These are phyloP conservation scores for Neckera pumila DNA, from an alignment of 225 moss, liverwort and hornwort species.

Conservation along the genomic window DNA sequence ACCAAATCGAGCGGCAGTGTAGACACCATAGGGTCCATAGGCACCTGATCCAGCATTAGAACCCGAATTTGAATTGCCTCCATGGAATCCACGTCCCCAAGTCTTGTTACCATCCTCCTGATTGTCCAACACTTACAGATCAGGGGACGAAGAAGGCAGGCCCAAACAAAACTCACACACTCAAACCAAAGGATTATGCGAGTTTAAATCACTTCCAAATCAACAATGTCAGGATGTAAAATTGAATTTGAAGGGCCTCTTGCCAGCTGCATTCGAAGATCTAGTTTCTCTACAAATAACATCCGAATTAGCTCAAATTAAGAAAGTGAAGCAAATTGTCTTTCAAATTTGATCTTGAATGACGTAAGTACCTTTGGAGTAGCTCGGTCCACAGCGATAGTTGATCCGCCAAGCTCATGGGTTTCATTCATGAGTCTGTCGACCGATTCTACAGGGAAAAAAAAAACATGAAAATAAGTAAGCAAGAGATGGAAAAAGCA, in stretches of 20 bases:
- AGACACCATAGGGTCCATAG: conserved; percentile 92
- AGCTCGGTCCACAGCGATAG: conserved; percentile 92
- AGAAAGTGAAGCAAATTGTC: neutral
- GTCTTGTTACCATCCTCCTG: conserved; percentile 88
- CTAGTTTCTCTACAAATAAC: neutral
- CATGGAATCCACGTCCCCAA: conserved; percentile 81
- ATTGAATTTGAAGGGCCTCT: neutral
- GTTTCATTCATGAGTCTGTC: conserved; percentile 93
- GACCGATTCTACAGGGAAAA: conserved; percentile 62
- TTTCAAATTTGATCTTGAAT: neutral
- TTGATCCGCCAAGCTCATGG: conserved; percentile 94
- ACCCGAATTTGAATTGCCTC: conserved; percentile 40
- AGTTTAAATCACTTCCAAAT: neutral
- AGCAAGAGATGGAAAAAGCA: neutral
- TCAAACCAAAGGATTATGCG: neutral
- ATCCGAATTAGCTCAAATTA: neutral
- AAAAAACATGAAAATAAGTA: neutral
- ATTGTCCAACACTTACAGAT: neutral
- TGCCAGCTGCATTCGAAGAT: neutral
- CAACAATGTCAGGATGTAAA: neutral
- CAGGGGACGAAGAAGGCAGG: neutral
- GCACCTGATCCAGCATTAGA: conserved; percentile 53
- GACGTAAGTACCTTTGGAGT: conserved; percentile 62
- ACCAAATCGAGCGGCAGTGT: conserved; percentile 88
- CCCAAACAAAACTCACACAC: neutral